Conservation (phyloP, 805 yeast species). For the Vanderwaltozyma yarrowii region DNA sequence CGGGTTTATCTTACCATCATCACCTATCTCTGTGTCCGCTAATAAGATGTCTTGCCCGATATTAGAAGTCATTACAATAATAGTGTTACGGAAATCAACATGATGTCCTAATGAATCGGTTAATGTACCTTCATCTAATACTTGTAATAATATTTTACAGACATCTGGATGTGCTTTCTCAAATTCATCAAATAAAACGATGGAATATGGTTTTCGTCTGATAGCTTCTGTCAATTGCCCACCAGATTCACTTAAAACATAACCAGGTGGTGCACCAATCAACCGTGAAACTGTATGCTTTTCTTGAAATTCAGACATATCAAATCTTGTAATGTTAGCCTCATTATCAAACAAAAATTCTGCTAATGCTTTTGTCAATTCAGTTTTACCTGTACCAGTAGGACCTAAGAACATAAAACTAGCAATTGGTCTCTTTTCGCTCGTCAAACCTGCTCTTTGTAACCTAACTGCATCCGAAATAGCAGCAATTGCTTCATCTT, state of each 20-base stretch:
- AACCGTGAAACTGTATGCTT: conserved; percentile 82
- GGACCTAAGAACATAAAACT: conserved; percentile 96
- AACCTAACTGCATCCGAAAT: conserved; percentile 90
- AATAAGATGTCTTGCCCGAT: conserved; percentile 87
- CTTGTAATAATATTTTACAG: conserved; percentile 83
- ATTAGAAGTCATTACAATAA: conserved; percentile 93
- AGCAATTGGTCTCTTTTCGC: conserved; percentile 91
- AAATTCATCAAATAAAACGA: conserved; percentile 87
- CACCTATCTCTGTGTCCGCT: conserved; percentile 52
- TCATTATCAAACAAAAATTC: conserved; percentile 88
- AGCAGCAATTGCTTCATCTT: conserved; percentile 86
- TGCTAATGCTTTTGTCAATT: conserved; percentile 84
- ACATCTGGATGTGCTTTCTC: conserved; percentile 96
- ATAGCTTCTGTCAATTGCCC: conserved; percentile 97
- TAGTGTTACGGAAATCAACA: conserved; percentile 89
- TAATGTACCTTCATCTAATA: conserved; percentile 86
- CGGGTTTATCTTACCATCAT: conserved; percentile 48
- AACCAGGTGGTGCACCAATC: conserved; percentile 98
- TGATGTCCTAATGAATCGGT: conserved; percentile 94
- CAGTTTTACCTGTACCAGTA: conserved; percentile 98
- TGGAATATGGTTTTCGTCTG: conserved; percentile 88
- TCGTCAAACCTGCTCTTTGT: conserved; percentile 93
- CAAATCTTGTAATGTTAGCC: conserved; percentile 78
- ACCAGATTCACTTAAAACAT: conserved; percentile 85
- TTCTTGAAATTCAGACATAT: conserved; percentile 97